A percentile compares a stretch with the other conserved stretches of the same genome.
Conservation (phyloP, 768 basidiomycete species). For the Panaeolus papilionaceus region DNA sequence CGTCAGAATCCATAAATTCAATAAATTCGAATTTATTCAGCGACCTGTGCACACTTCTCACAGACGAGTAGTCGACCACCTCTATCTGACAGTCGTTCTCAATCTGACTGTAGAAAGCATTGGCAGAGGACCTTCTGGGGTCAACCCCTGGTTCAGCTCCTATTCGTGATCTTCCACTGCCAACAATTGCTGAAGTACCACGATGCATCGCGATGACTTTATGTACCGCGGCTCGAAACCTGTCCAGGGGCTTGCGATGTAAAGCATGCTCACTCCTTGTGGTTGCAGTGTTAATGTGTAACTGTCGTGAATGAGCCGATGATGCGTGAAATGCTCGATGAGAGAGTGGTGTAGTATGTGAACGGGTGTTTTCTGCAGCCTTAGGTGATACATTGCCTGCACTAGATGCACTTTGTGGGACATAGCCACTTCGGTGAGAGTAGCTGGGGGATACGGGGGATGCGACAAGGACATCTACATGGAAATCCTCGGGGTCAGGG, state of each 20-base stretch:
- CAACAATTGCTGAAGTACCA: constrained; percentile 47
- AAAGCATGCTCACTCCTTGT: neutral
- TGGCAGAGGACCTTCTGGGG: constrained; percentile 63
- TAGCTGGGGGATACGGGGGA: neutral
- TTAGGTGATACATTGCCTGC: neutral
- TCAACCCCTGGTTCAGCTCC: constrained; percentile 80
- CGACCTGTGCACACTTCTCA: constrained; percentile 56
- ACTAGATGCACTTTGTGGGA: neutral
- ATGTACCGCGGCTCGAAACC: constrained; percentile 59
- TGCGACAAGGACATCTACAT: neutral
- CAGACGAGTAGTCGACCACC: constrained; percentile 66
- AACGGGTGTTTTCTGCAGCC: neutral
- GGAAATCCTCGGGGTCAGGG: constrained; percentile 59
- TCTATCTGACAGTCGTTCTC: constrained; percentile 69
- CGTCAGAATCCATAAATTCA: constrained; percentile 52
- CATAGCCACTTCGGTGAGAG: neutral
- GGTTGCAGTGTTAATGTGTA: neutral
- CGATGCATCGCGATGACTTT: constrained; percentile 70
- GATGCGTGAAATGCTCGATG: neutral
- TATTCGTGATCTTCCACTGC: constrained; percentile 37
- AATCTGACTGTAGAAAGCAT: constrained; percentile 61
- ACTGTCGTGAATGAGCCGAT: neutral
- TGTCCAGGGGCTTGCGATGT: constrained; percentile 45
- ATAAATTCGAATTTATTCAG: constrained; percentile 70
- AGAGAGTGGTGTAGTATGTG: neutral